Evolutionary conservation across 148 eudicot species (phyloP), one percentile per base, ranked within the genome.

Genomic region (Linanthus parryae): DNA sequence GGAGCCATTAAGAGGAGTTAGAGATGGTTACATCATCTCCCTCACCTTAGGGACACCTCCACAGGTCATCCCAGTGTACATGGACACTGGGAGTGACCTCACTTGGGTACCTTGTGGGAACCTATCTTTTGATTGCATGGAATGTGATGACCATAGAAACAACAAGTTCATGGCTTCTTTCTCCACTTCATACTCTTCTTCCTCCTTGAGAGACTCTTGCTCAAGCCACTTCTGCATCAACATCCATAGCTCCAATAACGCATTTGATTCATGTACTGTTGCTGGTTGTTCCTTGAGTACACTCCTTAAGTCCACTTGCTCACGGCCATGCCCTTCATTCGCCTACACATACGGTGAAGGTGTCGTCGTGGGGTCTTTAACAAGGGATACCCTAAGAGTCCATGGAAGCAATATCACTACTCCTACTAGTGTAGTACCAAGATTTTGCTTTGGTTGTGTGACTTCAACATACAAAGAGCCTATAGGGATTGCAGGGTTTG

Each of bases 81-180:
- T 81, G 65, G 87, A 81, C 47, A 73, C 87, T 5, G 82, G 87
- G 14, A 81, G 87, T 41, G 82, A 81, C 63, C 82, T 81, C 18
- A 77, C 75, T 56, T 77, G 87, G 87, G 87, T 81, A 4, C 87
- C 83, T 31, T 81, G 87, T 65, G 83, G 83, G 3, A 77, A 74
- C 51, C 56, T 77, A 15, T 62, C 83, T n/a, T 81, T 81, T 39
- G 70, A 69, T 54, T 81, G 88, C 62, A 73, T 77, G 39, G 79
- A 81, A 8, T 81, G 88, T 36, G 68, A 71, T 57, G 73, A 63
- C 30, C 68, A 56, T 26, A 68, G 76, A 50, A 68, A 44, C 51
- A 68, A 62, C 46, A 71, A 60, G 49, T 47, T 66, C 30, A 52
- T 58, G 24, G 22, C 66, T 31, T 54, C 56, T 11, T 81, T 73